A percentile compares a stretch with the other conserved stretches of the same genome.
These are phyloP conservation scores for Hyphopichia burtonii DNA, from an alignment of 1,139 yeast genomes.

Conservation along the genomic window DNA sequence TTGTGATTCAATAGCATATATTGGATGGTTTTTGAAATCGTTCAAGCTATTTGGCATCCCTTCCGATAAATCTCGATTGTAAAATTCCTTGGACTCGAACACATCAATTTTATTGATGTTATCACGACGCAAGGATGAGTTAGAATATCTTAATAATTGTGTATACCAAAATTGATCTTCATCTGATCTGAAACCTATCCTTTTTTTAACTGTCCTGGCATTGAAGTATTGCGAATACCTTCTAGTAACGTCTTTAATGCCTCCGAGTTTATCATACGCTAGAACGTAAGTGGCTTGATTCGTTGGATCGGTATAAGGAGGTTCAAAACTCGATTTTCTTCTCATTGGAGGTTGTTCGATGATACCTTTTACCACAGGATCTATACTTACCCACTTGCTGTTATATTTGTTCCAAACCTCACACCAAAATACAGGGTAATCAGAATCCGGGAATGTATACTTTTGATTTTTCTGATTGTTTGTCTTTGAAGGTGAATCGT, in stretches of 20 bases:
- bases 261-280: slow-evolving; percentile 67
- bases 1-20: slow-evolving; percentile 79
- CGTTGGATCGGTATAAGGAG: slow-evolving; percentile 59
- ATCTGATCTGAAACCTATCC: slow-evolving; percentile 58
- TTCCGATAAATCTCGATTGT: slow-evolving; percentile 65
- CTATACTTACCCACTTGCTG: slow-evolving; percentile 80
- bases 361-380: slow-evolving; percentile 63
- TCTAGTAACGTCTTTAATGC: slow-evolving; percentile 79
- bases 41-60: slow-evolving; percentile 84
- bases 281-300: slow-evolving; percentile 72
- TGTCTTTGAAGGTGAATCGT: neutral
- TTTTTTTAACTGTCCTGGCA: slow-evolving; percentile 69
- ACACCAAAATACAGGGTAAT: slow-evolving; percentile 83
- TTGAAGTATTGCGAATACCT: slow-evolving; percentile 72
- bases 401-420: slow-evolving; percentile 86
- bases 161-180: slow-evolving; percentile 67
- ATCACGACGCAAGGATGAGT: slow-evolving; percentile 25
- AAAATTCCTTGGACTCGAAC: slow-evolving; percentile 69
- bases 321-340: slow-evolving; percentile 67
- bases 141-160: slow-evolving; percentile 34
- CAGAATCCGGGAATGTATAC: slow-evolving; percentile 24
- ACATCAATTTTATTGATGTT: slow-evolving; percentile 53
- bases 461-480: neutral
- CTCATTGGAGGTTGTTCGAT: slow-evolving; percentile 67
- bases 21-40: slow-evolving; percentile 86